phyloP scores from a whole-genome alignment of 1,139 yeast species.

The Suhomyces ambrosiae region DNA sequence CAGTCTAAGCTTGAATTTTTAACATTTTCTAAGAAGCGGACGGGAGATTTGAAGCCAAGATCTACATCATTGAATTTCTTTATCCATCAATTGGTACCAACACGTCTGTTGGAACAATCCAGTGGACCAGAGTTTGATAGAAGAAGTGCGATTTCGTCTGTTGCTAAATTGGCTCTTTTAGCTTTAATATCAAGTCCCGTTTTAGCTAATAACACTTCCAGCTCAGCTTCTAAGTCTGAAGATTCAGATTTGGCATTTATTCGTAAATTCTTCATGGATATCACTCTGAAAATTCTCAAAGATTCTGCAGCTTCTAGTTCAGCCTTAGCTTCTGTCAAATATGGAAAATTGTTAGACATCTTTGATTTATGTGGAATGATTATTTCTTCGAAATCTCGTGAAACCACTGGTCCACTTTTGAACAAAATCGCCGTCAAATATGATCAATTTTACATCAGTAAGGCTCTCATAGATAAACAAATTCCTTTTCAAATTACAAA shows the following conservation, averaged over 20 bases:
- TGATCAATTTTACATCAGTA: constrained; percentile 64
- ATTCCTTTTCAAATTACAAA: constrained; percentile 59
- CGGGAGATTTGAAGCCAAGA: constrained; percentile 53
- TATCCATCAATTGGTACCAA: constrained; percentile 72
- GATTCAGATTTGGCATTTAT: constrained; percentile 74
- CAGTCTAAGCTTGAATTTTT: constrained; percentile 81
- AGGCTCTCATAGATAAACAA: constrained; percentile 65
- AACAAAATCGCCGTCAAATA: constrained; percentile 52
- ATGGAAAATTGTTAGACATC: constrained; percentile 59
- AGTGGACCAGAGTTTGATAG: constrained; percentile 36
- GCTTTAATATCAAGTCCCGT: constrained; percentile 57
- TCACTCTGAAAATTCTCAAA: constrained; percentile 61
- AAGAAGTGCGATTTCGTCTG: constrained; percentile 45
- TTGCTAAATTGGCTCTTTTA: constrained; percentile 56
- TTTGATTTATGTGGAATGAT: constrained; percentile 53
- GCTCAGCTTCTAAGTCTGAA: constrained; percentile 46
- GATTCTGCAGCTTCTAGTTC: constrained; percentile 41
- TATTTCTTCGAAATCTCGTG: constrained; percentile 45
- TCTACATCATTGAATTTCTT: constrained; percentile 77
- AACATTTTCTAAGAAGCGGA: constrained; percentile 64
- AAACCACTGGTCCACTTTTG: constrained; percentile 44
- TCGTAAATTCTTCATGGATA: constrained; percentile 73
- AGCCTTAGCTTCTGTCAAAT: constrained; percentile 38
- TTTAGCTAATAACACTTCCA: constrained; percentile 1
- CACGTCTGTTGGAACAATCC: constrained; percentile 43